Percentiles rank a stretch among this genome's conserved stretches.
phyloP scores from a whole-genome alignment of 192 early-diverging fungal genomes.

The Helicostylum pulchrum region DNA sequence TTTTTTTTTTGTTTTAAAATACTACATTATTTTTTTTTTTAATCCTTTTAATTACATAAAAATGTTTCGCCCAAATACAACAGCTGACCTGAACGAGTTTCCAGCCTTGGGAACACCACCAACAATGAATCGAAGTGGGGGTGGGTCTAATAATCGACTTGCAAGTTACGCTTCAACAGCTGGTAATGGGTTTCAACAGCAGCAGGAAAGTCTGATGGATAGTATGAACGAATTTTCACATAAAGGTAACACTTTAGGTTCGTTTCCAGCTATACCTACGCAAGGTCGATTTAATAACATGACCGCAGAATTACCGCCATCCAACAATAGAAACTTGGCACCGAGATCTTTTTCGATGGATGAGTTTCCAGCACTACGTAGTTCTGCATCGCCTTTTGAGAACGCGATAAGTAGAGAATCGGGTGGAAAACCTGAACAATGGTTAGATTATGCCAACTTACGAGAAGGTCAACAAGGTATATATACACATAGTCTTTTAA shows the following conservation, averaged over 20 bases:
- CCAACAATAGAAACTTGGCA: slow-evolving; percentile 8
- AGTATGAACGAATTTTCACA: slow-evolving; percentile 9
- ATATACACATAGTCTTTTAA: not conserved
- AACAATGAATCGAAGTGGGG: slow-evolving; percentile 9
- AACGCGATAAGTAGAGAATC: slow-evolving; percentile 6
- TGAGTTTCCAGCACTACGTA: slow-evolving; percentile 36
- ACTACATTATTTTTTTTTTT: too few species aligned
- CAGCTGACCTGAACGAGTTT: slow-evolving; percentile 36
- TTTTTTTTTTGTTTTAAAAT: not conserved
- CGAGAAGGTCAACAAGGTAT: slow-evolving; percentile 8
- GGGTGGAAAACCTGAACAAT: slow-evolving; percentile 14
- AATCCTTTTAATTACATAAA: not conserved
- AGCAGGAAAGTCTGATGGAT: not conserved
- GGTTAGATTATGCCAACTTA: slow-evolving; percentile 22
- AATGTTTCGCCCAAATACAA: slow-evolving; percentile 34
- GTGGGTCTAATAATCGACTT: slow-evolving; percentile 20
- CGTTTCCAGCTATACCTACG: not conserved
- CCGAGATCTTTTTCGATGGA: slow-evolving; percentile 35
- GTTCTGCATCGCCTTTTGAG: slow-evolving; percentile 15
- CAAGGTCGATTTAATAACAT: not conserved
- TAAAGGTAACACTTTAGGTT: slow-evolving; percentile 9
- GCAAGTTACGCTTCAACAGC: slow-evolving; percentile 36
- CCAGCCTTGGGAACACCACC: slow-evolving; percentile 33
- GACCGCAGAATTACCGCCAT: not conserved
- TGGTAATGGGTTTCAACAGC: slow-evolving; percentile 2